These are phyloP conservation scores for Lithospermum erythrorhizon DNA, from an alignment of 257 asterid genomes.

Conservation along the genomic window DNA sequence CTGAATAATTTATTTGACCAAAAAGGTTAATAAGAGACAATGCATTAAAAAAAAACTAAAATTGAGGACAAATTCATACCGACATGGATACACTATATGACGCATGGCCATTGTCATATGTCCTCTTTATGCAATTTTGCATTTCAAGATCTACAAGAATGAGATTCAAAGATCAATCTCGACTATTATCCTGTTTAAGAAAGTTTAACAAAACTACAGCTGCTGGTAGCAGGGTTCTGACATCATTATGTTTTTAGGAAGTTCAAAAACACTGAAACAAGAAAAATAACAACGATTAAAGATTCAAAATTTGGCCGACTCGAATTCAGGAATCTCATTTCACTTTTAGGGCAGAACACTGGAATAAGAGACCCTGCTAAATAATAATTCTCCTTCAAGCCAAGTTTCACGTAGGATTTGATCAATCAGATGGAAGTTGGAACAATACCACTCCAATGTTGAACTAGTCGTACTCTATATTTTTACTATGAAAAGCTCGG, in stretches of 20 bases:
- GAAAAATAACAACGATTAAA: not conserved
- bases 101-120: slow-evolving; percentile 65
- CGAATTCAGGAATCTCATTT: not conserved
- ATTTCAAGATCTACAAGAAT: slow-evolving; percentile 57
- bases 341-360: not conserved
- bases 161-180: slow-evolving; percentile 2
- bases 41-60: slow-evolving; percentile 1
- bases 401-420: not conserved
- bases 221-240: not conserved
- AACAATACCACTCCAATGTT: too few species aligned
- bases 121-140: slow-evolving; percentile 65
- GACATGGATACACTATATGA: slow-evolving; percentile 65
- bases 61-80: slow-evolving; percentile 33
- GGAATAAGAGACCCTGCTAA: not conserved
- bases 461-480: not conserved
- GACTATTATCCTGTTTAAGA: not conserved
- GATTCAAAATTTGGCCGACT: not conserved
- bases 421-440: not conserved
- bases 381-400: not conserved
- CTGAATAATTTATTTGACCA: not conserved
- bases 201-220: not conserved
- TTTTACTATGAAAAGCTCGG: not conserved
- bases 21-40: not conserved
- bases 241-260: not conserved
- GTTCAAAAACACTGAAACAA: not conserved